Percentiles rank a stretch among this genome's conserved stretches.
These are phyloP conservation scores for Pistacia vera DNA, from an alignment of 345 rosid genomes.

Conservation along the genomic window DNA sequence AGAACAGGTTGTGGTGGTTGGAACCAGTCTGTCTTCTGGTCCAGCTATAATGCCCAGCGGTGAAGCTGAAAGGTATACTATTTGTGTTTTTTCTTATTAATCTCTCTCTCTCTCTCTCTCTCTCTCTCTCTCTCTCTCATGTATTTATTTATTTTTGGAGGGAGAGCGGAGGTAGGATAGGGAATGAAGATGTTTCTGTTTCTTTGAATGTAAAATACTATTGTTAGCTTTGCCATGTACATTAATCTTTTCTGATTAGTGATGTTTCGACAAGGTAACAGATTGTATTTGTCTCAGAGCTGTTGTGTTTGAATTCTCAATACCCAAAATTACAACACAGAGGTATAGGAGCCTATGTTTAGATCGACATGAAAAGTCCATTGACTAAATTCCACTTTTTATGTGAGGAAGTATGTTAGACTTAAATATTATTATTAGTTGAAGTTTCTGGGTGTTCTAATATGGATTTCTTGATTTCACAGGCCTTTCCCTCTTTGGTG, in stretches of 20 bases:
- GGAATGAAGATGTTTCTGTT: not conserved
- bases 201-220: not conserved
- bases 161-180: not conserved
- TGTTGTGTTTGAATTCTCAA: not conserved
- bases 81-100: conserved; percentile 13
- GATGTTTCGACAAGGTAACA: conserved; percentile 3
- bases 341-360: not conserved
- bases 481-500: no score
- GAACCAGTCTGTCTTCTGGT: conserved; percentile 87
- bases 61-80: conserved; percentile 89
- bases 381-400: not conserved
- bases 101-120: not conserved
- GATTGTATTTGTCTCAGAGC: not conserved
- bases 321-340: no score
- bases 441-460: no score
- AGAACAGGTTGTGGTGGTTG: conserved; percentile 84
- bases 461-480: no score
- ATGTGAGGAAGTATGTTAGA: not conserved
- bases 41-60: conserved; percentile 97
- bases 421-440: not conserved
- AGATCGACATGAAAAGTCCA: not conserved
- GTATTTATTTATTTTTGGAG: no score
- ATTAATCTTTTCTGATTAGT: no score
- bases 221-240: not conserved
- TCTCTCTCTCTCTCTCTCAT: not conserved